A percentile compares a stretch with the other conserved stretches of the same genome.
Evolutionary conservation across 202 grass and related monocot species (phyloP).

Genomic region (Carex arenaria): DNA sequence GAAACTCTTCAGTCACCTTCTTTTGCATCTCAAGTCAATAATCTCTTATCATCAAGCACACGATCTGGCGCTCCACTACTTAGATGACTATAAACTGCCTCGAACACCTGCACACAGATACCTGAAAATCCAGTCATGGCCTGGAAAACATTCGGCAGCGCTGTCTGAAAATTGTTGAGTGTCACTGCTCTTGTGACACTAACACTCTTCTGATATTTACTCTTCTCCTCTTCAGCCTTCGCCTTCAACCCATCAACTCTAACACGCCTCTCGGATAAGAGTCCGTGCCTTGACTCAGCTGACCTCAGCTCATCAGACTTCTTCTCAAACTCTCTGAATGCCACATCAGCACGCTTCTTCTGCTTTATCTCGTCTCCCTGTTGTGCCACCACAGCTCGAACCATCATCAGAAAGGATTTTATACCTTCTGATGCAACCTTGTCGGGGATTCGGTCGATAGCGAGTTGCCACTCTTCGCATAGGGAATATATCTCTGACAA

Average conservation of each 20-base stretch:
- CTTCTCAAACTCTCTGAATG: conserved; percentile 81
- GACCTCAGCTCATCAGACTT: conserved; percentile 70
- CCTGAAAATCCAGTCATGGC: conserved; percentile 90
- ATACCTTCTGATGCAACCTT: conserved; percentile 95
- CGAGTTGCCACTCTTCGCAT: conserved; percentile 94
- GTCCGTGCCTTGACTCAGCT: conserved; percentile 53
- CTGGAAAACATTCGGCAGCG: conserved; percentile 89
- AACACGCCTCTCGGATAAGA: conserved; percentile 51
- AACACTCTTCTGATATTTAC: conserved; percentile 88
- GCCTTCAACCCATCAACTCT: conserved; percentile 66
- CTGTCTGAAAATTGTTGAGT: conserved; percentile 88
- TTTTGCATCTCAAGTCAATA: conserved; percentile 36
- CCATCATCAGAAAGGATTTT: conserved; percentile 77
- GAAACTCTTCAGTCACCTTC: background rate
- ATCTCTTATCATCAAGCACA: conserved; percentile 59
- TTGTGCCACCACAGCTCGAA: conserved; percentile 64
- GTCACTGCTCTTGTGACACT: conserved; percentile 93
- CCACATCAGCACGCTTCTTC: conserved; percentile 70
- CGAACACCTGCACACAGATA: conserved; percentile 75
- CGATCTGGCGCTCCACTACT: conserved; percentile 35
- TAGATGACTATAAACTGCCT: conserved; percentile 75
- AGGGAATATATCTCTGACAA: conserved; percentile 76
- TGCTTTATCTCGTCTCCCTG: conserved; percentile 86
- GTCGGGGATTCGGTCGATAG: conserved; percentile 83
- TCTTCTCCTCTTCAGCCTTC: conserved; percentile 87